Evolutionary conservation across 2,329 filamentous ascomycete genomes (phyloP).

Genomic region (Keithomyces neogunnii): DNA sequence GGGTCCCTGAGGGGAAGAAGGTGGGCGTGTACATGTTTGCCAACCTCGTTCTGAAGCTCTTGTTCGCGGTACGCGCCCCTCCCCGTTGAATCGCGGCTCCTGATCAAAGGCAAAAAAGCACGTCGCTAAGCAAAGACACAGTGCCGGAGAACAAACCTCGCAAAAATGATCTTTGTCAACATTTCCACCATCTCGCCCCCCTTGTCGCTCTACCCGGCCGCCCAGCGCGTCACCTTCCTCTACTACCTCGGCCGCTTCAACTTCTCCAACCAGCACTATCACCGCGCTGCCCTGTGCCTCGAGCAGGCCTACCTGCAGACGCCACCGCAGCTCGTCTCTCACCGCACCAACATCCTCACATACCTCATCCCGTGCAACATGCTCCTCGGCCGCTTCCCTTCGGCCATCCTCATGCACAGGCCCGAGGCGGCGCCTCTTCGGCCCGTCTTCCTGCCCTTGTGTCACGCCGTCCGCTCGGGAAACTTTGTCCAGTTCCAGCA

Average conservation of each 20-base stretch:
- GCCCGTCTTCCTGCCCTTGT: conserved; percentile 65
- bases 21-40: conserved; percentile 85
- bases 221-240: conserved; percentile 83
- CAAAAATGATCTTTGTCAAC: conserved; percentile 82
- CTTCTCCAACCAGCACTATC: conserved; percentile 77
- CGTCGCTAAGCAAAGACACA: conserved; percentile 22
- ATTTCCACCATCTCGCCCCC: conserved; percentile 78
- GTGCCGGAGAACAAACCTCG: conserved; percentile 75
- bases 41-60: conserved; percentile 79
- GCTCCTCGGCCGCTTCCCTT: conserved; percentile 77
- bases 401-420: conserved; percentile 52
- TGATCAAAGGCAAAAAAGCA: background rate
- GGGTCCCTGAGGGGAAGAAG: conserved; percentile 74
- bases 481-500: conserved; percentile 67
- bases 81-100: background rate
- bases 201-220: conserved; percentile 70
- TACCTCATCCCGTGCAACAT: conserved; percentile 79
- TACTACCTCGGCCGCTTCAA: conserved; percentile 91
- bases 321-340: conserved; percentile 51
- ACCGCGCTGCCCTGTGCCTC: conserved; percentile 64
- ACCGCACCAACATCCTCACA: conserved; percentile 72
- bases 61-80: conserved; percentile 58
- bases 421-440: conserved; percentile 54
- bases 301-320: conserved; percentile 72
- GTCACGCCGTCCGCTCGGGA: conserved; percentile 61